phyloP scores from a whole-genome alignment of 2,329 filamentous ascomycete genomes.

The Penicillium aurantiogriseum region DNA sequence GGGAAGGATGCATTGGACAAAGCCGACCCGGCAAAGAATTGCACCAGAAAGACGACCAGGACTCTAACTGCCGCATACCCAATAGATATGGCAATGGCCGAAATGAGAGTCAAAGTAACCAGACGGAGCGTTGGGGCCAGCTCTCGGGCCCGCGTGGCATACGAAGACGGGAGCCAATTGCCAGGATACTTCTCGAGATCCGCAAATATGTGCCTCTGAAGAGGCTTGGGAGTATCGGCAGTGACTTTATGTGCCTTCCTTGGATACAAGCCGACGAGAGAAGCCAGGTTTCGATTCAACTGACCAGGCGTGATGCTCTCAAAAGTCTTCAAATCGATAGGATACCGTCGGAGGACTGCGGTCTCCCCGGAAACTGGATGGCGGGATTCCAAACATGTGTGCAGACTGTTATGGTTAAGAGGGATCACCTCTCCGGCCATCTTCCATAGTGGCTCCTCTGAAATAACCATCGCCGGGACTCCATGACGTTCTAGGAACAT shows the following conservation, averaged over 20 bases:
- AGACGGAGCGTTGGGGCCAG: constrained; percentile 31
- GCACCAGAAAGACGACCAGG: constrained; percentile 25
- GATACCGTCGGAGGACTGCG: constrained; percentile 39
- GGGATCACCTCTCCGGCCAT: constrained; percentile 34
- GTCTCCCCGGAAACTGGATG: constrained; percentile 35
- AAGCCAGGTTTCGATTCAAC: constrained; percentile 49
- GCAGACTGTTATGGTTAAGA: constrained; percentile 43
- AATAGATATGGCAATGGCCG: constrained; percentile 29
- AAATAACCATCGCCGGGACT: constrained; percentile 46
- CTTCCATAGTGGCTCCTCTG: constrained; percentile 44
- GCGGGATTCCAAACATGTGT: constrained; percentile 45
- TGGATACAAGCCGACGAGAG: constrained; percentile 36
- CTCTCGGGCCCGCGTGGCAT: constrained; percentile 22
- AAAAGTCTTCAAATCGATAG: constrained; percentile 49
- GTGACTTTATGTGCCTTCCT: constrained; percentile 25
- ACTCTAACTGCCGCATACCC: constrained; percentile 33
- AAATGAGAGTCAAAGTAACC: constrained; percentile 28
- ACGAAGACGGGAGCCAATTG: constrained; percentile 25
- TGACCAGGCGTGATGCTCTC: constrained; percentile 48
- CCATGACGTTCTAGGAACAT: constrained; percentile 45
- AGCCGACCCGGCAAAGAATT: constrained; percentile 26
- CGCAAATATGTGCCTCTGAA: constrained; percentile 14
- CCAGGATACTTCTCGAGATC: constrained; percentile 28
- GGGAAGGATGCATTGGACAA: constrained; percentile 21
- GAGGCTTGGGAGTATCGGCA: constrained; percentile 11